Evolutionary conservation across 257 asterid species (phyloP), one percentile per base, ranked within the genome.

Genomic region (Vinca minor): DNA sequence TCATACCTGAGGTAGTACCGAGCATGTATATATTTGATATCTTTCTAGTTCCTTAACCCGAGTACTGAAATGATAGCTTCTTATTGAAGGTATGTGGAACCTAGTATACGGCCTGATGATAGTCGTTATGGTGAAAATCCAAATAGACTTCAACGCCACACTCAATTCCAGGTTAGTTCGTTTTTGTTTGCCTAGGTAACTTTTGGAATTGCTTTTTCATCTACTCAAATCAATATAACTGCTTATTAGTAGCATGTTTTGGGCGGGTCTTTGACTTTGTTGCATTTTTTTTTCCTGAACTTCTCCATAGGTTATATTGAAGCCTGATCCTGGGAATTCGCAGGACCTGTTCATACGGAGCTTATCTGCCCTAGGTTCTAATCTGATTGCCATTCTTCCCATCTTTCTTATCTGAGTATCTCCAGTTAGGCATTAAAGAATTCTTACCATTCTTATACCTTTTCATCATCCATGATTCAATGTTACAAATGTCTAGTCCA

Each of bases 41-140:
- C 18, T 64, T 67, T 32, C 66, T 44, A 46, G 62, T 66, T 13
- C 68, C 65, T 56, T 62, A 28, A 47, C 67, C 59, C 49, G 60
- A 68, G 39, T 53, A 64, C 70, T 81, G 72, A 85, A 73, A 55
- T 65, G 61, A 66, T 77, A 25, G 70, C 78, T 71, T 82, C 64
- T 82, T 69, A 67, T 85, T 85, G 74, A 80, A 92, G 98, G 78
- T 92, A 92, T 71, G 88, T 87, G 58, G 98, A 92, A 75, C 98
- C 98, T 68, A 89, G 98, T 77, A 79, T 92, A 76, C 85, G 98
- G 42, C 98, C 98, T 6, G 97, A 93, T 75, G 98, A 93, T 74
- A 93, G 98, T 70, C 95, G 98, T 34, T 93, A 93, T 76, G 98
- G 98, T 74, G 96, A 93, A 83, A 93, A 89, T 68, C 98, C 98